A percentile compares a stretch with the other conserved stretches of the same genome.
These are phyloP conservation scores for Annulohypoxylon moriforme DNA, from an alignment of 495 filamentous ascomycete genomes.

Conservation along the genomic window DNA sequence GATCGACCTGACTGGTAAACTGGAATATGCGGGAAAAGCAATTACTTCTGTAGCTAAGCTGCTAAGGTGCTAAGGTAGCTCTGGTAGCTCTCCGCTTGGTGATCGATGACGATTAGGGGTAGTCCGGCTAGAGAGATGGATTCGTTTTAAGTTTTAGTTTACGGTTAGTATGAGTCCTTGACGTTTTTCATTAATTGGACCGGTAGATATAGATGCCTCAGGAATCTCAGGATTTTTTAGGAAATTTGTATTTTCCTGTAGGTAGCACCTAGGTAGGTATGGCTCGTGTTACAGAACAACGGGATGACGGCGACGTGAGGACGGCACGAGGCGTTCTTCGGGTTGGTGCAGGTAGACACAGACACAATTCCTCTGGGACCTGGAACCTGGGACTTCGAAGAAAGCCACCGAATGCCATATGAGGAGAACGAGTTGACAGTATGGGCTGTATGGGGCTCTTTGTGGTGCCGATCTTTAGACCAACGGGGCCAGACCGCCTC, in stretches of 20 bases:
- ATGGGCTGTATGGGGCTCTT: constrained; percentile 41
- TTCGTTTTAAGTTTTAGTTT: not conserved
- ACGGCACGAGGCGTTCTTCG: constrained; percentile 29
- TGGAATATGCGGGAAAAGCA: constrained; percentile 4
- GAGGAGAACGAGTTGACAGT: constrained; percentile 24
- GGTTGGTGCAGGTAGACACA: constrained; percentile 30
- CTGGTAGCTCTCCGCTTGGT: not conserved
- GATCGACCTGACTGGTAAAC: constrained; percentile 7
- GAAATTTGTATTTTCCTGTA: not conserved
- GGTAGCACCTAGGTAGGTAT: too few species aligned
- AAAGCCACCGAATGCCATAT: constrained; percentile 40
- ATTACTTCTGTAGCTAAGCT: not conserved
- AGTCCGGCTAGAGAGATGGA: constrained; percentile 1
- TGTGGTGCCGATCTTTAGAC: constrained; percentile 31
- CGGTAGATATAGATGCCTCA: not conserved
- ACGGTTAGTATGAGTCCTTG: constrained; percentile 1
- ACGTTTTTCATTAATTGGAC: not conserved
- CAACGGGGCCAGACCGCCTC: constrained; percentile 40
- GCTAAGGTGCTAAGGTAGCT: not conserved
- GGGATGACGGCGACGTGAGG: constrained; percentile 16
- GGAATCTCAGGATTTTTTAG: not conserved
- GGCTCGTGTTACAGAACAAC: constrained; percentile 28
- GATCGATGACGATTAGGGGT: constrained; percentile 9
- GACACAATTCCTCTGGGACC: constrained; percentile 12
- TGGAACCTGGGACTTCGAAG: constrained; percentile 6